These are phyloP conservation scores for Penicillium manginii DNA, from an alignment of 495 filamentous ascomycete genomes.

Conservation along the genomic window DNA sequence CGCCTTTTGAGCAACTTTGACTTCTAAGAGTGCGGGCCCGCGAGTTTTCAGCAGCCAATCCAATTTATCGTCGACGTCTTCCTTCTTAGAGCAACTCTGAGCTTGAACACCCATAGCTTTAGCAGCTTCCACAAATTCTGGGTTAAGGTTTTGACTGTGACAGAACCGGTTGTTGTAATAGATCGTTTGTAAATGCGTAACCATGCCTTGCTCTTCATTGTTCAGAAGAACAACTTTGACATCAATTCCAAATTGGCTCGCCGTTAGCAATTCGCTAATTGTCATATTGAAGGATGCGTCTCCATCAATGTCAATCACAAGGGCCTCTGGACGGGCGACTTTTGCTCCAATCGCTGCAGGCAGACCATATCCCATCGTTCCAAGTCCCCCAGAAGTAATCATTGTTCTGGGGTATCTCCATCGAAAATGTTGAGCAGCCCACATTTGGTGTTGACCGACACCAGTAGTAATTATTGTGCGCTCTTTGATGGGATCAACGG, in stretches of 20 bases:
- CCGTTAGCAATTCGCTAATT: constrained; percentile 86
- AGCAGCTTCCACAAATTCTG: constrained; percentile 54
- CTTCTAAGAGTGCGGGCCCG: constrained; percentile 66
- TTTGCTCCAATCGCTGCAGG: constrained; percentile 94
- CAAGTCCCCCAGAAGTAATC: constrained; percentile 89
- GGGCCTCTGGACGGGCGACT: constrained; percentile 79
- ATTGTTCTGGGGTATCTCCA: constrained; percentile 86
- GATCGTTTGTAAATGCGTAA: constrained; percentile 92
- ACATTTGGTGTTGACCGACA: constrained; percentile 98
- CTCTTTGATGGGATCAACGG: constrained; percentile 74
- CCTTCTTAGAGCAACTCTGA: constrained; percentile 56
- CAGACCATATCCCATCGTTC: constrained; percentile 95
- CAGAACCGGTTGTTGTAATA: constrained; percentile 93
- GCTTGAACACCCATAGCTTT: constrained; percentile 74
- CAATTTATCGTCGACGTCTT: constrained; percentile 64
- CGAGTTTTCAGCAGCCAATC: constrained; percentile 73
- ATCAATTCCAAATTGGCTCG: constrained; percentile 87
- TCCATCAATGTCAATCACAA: constrained; percentile 94
- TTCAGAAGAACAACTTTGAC: constrained; percentile 92
- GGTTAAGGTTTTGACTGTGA: constrained; percentile 89
- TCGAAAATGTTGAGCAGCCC: constrained; percentile 91
- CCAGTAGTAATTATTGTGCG: constrained; percentile 86
- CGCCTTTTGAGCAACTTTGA: constrained; percentile 24
- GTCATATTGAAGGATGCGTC: constrained; percentile 99
- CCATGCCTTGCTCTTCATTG: constrained; percentile 95